Conservation (phyloP, 2,329 filamentous ascomycete genomes). For the Sphaerulina musiva region DNA sequence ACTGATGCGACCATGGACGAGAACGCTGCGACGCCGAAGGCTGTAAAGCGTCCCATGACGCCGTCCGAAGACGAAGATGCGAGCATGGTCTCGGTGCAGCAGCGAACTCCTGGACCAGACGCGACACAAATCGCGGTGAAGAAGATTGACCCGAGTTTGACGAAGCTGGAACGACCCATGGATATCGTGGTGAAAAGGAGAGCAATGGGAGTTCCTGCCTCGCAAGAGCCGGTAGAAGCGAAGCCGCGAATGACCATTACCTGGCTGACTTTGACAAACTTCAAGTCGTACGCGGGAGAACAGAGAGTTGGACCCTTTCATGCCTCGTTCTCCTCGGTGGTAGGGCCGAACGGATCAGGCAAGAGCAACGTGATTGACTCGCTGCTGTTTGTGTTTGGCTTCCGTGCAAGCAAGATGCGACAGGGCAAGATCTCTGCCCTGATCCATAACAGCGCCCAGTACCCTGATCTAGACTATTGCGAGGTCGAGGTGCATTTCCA, state of each 20-base stretch:
- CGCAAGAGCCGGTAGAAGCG: slow-evolving; percentile 68
- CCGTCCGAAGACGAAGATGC: slow-evolving; percentile 14
- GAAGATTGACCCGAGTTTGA: slow-evolving; percentile 69
- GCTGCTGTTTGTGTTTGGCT: slow-evolving; percentile 96
- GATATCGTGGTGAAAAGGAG: slow-evolving; percentile 88
- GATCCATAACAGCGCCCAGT: slow-evolving; percentile 90
- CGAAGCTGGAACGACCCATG: slow-evolving; percentile 79
- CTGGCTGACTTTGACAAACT: slow-evolving; percentile 86
- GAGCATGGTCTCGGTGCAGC: slow-evolving; percentile 17
- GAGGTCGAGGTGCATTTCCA: slow-evolving; percentile 97
- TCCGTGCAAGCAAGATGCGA: slow-evolving; percentile 97
- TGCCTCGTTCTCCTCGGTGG: slow-evolving; percentile 92
- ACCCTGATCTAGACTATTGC: slow-evolving; percentile 79
- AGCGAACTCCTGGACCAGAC: slow-evolving; percentile 11
- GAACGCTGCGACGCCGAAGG: slow-evolving; percentile 12
- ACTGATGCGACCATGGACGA: slow-evolving; percentile 21
- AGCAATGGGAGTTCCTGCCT: slow-evolving; percentile 54
- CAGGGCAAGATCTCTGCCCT: slow-evolving; percentile 97
- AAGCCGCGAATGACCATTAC: slow-evolving; percentile 89
- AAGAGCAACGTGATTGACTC: slow-evolving; percentile 99
- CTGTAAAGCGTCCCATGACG: slow-evolving; percentile 7
- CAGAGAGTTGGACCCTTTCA: slow-evolving; percentile 97
- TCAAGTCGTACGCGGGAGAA: slow-evolving; percentile 95
- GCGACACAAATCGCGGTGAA: slow-evolving; percentile 46
- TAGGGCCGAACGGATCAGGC: slow-evolving; percentile 94